phyloP scores from a whole-genome alignment of 441 rosid genomes.

The Pelargonium citronellum region DNA sequence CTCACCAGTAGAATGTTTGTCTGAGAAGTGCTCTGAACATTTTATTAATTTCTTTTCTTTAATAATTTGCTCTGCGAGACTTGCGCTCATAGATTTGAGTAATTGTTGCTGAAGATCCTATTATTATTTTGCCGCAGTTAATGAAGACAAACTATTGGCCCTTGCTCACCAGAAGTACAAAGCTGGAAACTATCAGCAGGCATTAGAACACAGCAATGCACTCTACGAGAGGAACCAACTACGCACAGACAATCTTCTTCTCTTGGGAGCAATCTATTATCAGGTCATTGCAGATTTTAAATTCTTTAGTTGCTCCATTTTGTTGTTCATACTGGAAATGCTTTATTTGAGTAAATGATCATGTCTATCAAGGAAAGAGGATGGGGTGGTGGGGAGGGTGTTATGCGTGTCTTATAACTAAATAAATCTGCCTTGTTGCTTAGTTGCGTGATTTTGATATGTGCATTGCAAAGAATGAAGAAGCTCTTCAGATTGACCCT shows the following conservation, averaged over 20 bases:
- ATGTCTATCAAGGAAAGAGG: background rate
- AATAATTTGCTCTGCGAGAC: no score
- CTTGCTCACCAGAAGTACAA: conserved; percentile 87
- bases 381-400: background rate
- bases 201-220: conserved; percentile 71
- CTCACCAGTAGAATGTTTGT: background rate
- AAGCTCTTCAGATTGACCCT: conserved; percentile 87
- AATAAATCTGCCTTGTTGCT: background rate
- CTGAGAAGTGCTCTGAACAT: background rate
- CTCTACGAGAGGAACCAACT: conserved; percentile 70
- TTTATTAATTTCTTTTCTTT: background rate
- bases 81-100: no score
- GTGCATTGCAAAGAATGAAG: conserved; percentile 92
- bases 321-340: no score
- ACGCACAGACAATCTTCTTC: conserved; percentile 93
- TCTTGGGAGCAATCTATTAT: conserved; percentile 88
- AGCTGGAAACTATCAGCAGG: conserved; percentile 72
- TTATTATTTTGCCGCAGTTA: conserved; percentile 38
- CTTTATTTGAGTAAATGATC: no score
- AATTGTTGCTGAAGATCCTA: background rate
- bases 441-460: conserved; percentile 93
- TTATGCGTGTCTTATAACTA: background rate
- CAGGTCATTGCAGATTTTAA: conserved; percentile 46
- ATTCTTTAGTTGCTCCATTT: background rate
- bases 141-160: conserved; percentile 64